Percentiles rank a stretch among this genome's conserved stretches.
phyloP scores from a whole-genome alignment of 2,329 filamentous ascomycete species.

The Orbilia blumenaviensis region DNA sequence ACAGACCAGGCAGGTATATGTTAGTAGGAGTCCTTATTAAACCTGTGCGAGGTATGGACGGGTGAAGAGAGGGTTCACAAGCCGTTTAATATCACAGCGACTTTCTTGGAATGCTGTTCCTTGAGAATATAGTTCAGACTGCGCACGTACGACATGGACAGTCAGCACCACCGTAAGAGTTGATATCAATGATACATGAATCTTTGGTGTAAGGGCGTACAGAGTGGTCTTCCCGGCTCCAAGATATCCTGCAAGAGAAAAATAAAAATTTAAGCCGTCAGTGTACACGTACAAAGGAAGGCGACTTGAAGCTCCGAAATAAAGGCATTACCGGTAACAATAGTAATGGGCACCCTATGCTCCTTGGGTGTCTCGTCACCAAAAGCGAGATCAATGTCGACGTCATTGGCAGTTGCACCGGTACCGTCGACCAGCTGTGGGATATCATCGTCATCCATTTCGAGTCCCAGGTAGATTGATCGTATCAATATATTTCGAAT shows the following conservation, averaged over 20 bases:
- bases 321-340: slow-evolving; percentile 78
- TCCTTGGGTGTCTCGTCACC: slow-evolving; percentile 64
- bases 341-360: slow-evolving; percentile 81
- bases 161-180: background rate
- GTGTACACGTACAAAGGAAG: background rate
- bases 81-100: slow-evolving; percentile 96
- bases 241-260: slow-evolving; percentile 76
- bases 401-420: slow-evolving; percentile 65
- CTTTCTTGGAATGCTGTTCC: slow-evolving; percentile 94
- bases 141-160: too few relatives aligned
- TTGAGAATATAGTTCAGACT: slow-evolving; percentile 90
- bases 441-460: slow-evolving; percentile 68
- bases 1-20: slow-evolving; percentile 3
- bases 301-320: slow-evolving; percentile 28
- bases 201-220: slow-evolving; percentile 54
- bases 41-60: background rate
- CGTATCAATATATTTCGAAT: too few relatives aligned
- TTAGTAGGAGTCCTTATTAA: background rate
- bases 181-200: background rate
- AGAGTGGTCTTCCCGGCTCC: slow-evolving; percentile 95
- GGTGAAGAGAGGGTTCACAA: slow-evolving; percentile 57
- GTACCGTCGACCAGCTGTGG: slow-evolving; percentile 72
- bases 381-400: slow-evolving; percentile 58
- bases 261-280: too few relatives aligned
- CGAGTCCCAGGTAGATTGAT: too few relatives aligned